Evolutionary conservation across 495 filamentous ascomycete genomes (phyloP).

Genomic region (Coniosporium apollinis): DNA sequence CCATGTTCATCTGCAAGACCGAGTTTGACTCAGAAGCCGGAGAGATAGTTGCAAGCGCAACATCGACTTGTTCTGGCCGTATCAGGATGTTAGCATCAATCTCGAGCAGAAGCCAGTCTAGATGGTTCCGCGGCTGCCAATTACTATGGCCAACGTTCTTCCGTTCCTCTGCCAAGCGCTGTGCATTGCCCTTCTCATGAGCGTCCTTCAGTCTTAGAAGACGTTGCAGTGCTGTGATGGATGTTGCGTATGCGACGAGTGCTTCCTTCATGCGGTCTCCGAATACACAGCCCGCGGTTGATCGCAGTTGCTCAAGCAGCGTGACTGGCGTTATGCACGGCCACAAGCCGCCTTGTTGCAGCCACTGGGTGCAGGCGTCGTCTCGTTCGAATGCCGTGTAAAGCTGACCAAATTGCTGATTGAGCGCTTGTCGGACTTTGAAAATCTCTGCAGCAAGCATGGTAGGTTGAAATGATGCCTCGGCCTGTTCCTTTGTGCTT

Average conservation of each 20-base stretch:
- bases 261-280: constrained; percentile 27
- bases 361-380: constrained; percentile 28
- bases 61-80: constrained; percentile 32
- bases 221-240: constrained; percentile 30
- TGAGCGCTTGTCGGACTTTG: constrained; percentile 6
- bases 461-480: neutral
- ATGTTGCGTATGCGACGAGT: constrained; percentile 27
- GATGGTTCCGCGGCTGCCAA: constrained; percentile 28
- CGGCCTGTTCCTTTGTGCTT: neutral
- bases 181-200: constrained; percentile 4
- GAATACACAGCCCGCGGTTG: constrained; percentile 18
- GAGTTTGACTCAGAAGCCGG: constrained; percentile 30
- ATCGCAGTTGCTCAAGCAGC: constrained; percentile 36
- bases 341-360: constrained; percentile 32
- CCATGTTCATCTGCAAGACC: constrained; percentile 38
- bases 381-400: constrained; percentile 13
- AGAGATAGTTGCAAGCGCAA: constrained; percentile 33
- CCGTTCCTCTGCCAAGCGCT: constrained; percentile 9
- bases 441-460: constrained; percentile 8
- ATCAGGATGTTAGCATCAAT: constrained; percentile 39
- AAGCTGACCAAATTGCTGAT: constrained; percentile 10
- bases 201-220: constrained; percentile 24
- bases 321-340: constrained; percentile 32
- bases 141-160: constrained; percentile 30
- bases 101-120: constrained; percentile 43